A percentile compares a stretch with the other conserved stretches of the same genome.
Evolutionary conservation across 805 yeast species (phyloP).

Genomic region (Pachysolen tannophilus): DNA sequence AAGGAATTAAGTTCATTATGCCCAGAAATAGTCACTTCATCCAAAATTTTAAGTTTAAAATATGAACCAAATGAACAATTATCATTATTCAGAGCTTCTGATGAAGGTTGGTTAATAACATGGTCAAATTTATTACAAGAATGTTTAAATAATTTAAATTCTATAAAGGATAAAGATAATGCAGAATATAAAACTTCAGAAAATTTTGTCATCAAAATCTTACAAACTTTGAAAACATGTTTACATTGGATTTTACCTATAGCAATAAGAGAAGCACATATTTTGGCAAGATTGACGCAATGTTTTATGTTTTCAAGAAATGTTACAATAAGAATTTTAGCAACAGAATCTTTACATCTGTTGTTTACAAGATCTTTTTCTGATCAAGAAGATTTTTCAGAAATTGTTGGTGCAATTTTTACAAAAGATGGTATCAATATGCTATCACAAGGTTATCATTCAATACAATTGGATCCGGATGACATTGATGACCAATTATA

Average conservation of each 20-base stretch:
- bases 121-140: constrained; percentile 56
- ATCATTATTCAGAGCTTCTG: constrained; percentile 54
- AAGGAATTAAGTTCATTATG: constrained; percentile 74
- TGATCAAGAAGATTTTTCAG: constrained; percentile 60
- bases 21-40: constrained; percentile 75
- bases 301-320: constrained; percentile 45
- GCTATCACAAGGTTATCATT: constrained; percentile 53
- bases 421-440: constrained; percentile 64
- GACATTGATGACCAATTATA: constrained; percentile 71
- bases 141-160: constrained; percentile 29
- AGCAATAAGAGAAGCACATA: constrained; percentile 58
- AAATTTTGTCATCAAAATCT: constrained; percentile 52
- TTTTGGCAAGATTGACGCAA: constrained; percentile 53
- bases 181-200: constrained; percentile 10
- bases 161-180: constrained; percentile 26
- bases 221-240: constrained; percentile 83
- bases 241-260: constrained; percentile 85
- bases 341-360: constrained; percentile 87
- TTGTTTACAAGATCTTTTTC: constrained; percentile 74
- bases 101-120: constrained; percentile 79
- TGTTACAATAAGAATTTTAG: constrained; percentile 66
- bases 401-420: constrained; percentile 74
- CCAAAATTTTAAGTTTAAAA: constrained; percentile 47
- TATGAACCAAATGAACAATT: constrained; percentile 64
- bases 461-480: constrained; percentile 54